phyloP scores from a whole-genome alignment of 2,329 filamentous ascomycete genomes.

The Pseudofabraea citricarpa region DNA sequence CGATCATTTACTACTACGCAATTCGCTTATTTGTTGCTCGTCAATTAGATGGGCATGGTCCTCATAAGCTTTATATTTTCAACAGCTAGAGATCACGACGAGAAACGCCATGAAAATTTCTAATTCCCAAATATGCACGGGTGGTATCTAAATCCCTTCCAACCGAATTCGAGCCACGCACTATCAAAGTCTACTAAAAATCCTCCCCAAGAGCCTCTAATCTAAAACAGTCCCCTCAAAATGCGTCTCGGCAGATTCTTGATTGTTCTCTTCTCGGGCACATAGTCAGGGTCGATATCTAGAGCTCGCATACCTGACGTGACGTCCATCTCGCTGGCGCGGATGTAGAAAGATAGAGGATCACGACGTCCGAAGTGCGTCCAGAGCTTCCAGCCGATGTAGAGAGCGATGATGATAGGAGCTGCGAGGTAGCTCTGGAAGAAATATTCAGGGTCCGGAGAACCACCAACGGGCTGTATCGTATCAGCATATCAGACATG shows the following conservation, averaged over 20 bases:
- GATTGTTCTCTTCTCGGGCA: conserved; percentile 29
- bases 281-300: conserved; percentile 23
- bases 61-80: too few species aligned
- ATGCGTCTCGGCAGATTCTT: conserved; percentile 31
- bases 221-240: conserved; percentile 30
- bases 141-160: too few species aligned
- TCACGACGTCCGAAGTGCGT: background rate
- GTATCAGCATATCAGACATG: conserved; percentile 31
- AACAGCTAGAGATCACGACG: too few species aligned
- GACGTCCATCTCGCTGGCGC: conserved; percentile 15
- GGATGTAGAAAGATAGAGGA: conserved; percentile 4
- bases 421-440: conserved; percentile 53
- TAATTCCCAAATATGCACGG: too few species aligned
- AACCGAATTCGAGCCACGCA: too few species aligned
- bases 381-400: conserved; percentile 46
- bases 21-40: too few species aligned
- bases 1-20: too few species aligned
- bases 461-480: conserved; percentile 39
- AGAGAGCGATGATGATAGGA: conserved; percentile 48
- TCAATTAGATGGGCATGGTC: too few species aligned
- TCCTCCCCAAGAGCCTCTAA: too few species aligned
- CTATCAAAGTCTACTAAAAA: too few species aligned
- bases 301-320: conserved; percentile 10
- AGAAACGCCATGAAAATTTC: too few species aligned
- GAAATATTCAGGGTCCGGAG: conserved; percentile 43